Conservation (phyloP, 108 stramenopile genomes). For the Cyclotella distinguenda region DNA sequence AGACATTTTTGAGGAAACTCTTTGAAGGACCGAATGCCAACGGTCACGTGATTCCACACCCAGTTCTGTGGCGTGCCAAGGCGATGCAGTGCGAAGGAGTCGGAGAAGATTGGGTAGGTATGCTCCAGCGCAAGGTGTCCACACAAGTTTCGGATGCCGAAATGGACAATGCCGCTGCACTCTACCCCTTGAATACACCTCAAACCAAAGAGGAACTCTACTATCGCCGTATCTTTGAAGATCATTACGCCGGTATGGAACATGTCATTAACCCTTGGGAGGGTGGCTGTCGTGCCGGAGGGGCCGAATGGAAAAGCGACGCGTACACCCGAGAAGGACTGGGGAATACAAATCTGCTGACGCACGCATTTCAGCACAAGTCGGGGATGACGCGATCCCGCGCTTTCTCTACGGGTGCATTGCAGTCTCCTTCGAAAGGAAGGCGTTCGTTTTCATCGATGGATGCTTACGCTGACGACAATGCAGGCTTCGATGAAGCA, state of each 20-base stretch:
- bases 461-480: slow-evolving; percentile 3
- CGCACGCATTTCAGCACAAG: slow-evolving; percentile 58
- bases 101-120: slow-evolving; percentile 78
- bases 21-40: slow-evolving; percentile 68
- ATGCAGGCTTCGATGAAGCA: slow-evolving; percentile 44
- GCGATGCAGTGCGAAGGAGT: slow-evolving; percentile 88
- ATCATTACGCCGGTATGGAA: slow-evolving; percentile 60
- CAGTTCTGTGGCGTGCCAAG: slow-evolving; percentile 78
- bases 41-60: slow-evolving; percentile 61
- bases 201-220: slow-evolving; percentile 83
- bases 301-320: slow-evolving; percentile 70
- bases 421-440: background rate
- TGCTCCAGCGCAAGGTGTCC: slow-evolving; percentile 65
- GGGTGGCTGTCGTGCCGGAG: slow-evolving; percentile 71
- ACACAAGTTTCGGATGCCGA: slow-evolving; percentile 66
- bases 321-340: slow-evolving; percentile 73
- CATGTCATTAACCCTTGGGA: slow-evolving; percentile 73
- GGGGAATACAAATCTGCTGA: slow-evolving; percentile 54
- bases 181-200: slow-evolving; percentile 69
- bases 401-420: slow-evolving; percentile 32
- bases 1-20: slow-evolving; percentile 64
- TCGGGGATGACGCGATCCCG: background rate
- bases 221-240: slow-evolving; percentile 70
- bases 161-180: slow-evolving; percentile 56
- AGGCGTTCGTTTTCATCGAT: slow-evolving; percentile 4